Conservation (phyloP, 805 yeast species). For the Alloascoidea hylecoeti region DNA sequence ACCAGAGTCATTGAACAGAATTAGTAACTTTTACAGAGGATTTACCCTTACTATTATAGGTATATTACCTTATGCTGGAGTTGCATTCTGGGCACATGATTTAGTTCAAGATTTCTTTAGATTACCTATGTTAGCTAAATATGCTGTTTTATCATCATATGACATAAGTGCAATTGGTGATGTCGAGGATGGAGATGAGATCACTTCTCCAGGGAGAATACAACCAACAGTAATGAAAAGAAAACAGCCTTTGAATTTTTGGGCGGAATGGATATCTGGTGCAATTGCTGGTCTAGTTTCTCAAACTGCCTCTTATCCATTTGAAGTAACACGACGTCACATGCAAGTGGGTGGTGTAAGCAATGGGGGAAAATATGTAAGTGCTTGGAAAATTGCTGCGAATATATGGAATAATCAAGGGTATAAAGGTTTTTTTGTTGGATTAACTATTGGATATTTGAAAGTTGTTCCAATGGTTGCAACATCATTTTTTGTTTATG, state of each 20-base stretch:
- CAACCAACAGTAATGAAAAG: slow-evolving; percentile 20
- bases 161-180: slow-evolving; percentile 2
- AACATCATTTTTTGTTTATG: slow-evolving; percentile 90
- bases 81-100: slow-evolving; percentile 91
- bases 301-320: slow-evolving; percentile 94
- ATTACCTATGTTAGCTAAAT: slow-evolving; percentile 34
- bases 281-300: slow-evolving; percentile 93
- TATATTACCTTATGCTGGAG: slow-evolving; percentile 97
- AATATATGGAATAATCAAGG: slow-evolving; percentile 66
- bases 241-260: slow-evolving; percentile 60
- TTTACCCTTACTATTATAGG: slow-evolving; percentile 90
- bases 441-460: slow-evolving; percentile 87
- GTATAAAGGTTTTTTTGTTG: slow-evolving; percentile 79
- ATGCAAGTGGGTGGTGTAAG: slow-evolving; percentile 88
- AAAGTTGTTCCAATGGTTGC: slow-evolving; percentile 97
- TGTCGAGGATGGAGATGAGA: not conserved
- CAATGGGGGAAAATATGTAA: slow-evolving; percentile 38
- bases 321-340: slow-evolving; percentile 87
- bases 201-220: slow-evolving; percentile 15
- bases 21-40: slow-evolving; percentile 80
- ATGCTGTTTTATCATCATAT: slow-evolving; percentile 25
- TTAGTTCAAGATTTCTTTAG: slow-evolving; percentile 76
- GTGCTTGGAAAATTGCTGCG: slow-evolving; percentile 38
- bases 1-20: slow-evolving; percentile 15
- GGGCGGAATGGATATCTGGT: slow-evolving; percentile 92